Evolutionary conservation across 78 protist species (phyloP).

Genomic region (Dictyostelium citrinum): DNA sequence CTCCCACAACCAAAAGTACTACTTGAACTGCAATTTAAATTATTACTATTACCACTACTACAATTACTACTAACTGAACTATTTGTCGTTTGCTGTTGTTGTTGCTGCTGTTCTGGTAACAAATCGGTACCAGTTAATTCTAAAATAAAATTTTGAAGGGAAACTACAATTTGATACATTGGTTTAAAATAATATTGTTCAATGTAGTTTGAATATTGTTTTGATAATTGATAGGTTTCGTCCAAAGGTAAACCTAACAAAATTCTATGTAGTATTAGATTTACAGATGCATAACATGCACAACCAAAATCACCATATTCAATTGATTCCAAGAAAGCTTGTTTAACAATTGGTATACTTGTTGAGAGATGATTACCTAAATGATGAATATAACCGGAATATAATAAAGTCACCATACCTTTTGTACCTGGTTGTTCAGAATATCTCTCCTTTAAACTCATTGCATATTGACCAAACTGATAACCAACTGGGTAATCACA

Average conservation of each 20-base stretch:
- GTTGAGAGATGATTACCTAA: constrained; percentile 37
- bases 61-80: background rate
- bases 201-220: constrained; percentile 16
- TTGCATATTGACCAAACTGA: constrained; percentile 42
- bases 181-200: constrained; percentile 50
- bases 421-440: constrained; percentile 27
- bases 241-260: constrained; percentile 10
- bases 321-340: constrained; percentile 25
- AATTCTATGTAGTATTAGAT: background rate
- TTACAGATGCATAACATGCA: constrained; percentile 45
- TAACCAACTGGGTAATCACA: constrained; percentile 27
- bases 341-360: constrained; percentile 15
- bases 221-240: constrained; percentile 21
- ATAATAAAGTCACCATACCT: constrained; percentile 40
- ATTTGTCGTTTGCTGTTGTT: background rate
- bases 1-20: background rate
- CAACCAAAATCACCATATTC: constrained; percentile 59
- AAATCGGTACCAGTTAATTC: constrained; percentile 24
- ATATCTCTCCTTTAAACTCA: constrained; percentile 21
- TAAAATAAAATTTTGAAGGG: constrained; percentile 16
- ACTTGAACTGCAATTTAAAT: background rate
- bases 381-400: constrained; percentile 37
- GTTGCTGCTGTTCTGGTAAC: background rate
- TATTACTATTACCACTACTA: background rate
- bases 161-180: constrained; percentile 23